These are phyloP conservation scores for Urtica urens DNA, from an alignment of 306 rosid species.

Conservation along the genomic window DNA sequence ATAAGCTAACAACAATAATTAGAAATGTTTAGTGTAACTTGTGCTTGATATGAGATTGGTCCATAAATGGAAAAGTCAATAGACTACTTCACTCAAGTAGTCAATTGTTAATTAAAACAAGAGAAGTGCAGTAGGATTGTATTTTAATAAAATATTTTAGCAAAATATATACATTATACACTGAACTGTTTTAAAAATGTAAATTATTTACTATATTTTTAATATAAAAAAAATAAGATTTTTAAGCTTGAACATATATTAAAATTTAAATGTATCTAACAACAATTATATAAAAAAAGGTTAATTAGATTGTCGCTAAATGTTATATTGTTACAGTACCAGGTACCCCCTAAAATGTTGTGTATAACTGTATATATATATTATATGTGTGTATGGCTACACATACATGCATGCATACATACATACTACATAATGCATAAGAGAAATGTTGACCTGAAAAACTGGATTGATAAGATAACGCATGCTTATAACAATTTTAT, in stretches of 20 bases:
- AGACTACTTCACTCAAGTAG: background rate
- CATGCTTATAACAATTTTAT: background rate
- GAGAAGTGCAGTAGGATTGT: too few species aligned
- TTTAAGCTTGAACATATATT: too few species aligned
- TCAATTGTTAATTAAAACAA: background rate
- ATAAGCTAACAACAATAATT: background rate
- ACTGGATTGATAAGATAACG: background rate
- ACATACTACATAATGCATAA: background rate
- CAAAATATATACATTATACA: background rate
- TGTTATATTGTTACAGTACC: too few species aligned
- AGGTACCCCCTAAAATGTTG: too few species aligned
- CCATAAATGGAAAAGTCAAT: background rate
- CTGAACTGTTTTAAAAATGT: background rate
- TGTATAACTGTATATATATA: too few species aligned
- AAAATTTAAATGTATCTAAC: too few species aligned
- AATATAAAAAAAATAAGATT: too few species aligned
- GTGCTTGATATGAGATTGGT: background rate
- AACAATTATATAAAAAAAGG: too few species aligned
- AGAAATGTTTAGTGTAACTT: background rate
- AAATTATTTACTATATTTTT: too few species aligned
- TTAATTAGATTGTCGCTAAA: too few species aligned
- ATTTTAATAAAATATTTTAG: background rate
- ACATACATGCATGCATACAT: background rate
- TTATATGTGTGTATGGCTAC: too few species aligned
- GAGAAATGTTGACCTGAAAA: constrained; percentile 5